Evolutionary conservation across 2,329 filamentous ascomycete species (phyloP), one percentile per base, ranked within the genome.

Genomic region (Endothia cerciana): DNA sequence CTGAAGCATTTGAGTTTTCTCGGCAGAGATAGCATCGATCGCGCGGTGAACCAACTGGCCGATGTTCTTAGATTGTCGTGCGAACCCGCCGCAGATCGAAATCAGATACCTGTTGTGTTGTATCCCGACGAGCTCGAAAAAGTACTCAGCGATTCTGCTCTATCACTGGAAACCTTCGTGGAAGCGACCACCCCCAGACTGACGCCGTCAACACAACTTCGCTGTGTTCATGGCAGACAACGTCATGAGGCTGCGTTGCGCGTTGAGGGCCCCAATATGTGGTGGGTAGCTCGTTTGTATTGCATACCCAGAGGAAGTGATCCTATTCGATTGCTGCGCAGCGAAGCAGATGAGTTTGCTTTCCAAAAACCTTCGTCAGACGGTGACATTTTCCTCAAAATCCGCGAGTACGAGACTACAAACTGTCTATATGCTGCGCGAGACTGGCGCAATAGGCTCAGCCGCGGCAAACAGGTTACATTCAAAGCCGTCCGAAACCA

Each of bases 201-300:
- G 41, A 45, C 41, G 41, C 41, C 41, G 41, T 45, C 41, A 45
- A 45, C 41, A 45, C 41, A 45, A 45, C 41, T 45, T 45, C 41
- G 41, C 41, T 45, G 41, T 45, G 41, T 45, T 45, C 41, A 45
- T 45, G 41, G 41, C 41, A 45, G 41, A 45, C 41, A 45, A 45
- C 41, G 41, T 45, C 19, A 45, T 45, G 41, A 45, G 41, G 41
- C 41, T 45, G 41, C 4, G 41, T 45, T 45, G 19, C 41, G 41
- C 41, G 41, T 45, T 45, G 41, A 45, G 41, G 41, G 41, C 41
- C 41, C 41, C 41, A 45, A 45, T 45, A 45, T 45, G 41, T 45
- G 33, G 33, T 36, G 33, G 33, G 33, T 36, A 36, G 33, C 33
- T 36, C 33, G 33, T 36, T 36, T 36, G 33, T 36, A 36, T 36